Conservation (phyloP, 2,329 filamentous ascomycete species). For the Claviceps purpurea region DNA sequence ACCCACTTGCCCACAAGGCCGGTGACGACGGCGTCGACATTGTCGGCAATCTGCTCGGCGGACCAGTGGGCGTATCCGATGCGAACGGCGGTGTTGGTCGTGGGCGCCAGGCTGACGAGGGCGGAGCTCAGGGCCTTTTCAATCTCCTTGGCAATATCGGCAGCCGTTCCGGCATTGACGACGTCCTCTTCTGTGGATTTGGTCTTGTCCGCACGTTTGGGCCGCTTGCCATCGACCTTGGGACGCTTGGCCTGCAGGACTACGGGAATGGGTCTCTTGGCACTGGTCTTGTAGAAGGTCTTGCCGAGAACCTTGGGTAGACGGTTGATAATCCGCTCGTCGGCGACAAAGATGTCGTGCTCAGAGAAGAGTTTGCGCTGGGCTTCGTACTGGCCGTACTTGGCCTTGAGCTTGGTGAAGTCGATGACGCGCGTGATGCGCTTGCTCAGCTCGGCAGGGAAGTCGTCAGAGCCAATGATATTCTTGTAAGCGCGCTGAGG, state of each 20-base stretch:
- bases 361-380: slow-evolving; percentile 71
- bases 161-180: slow-evolving; percentile 38
- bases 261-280: slow-evolving; percentile 79
- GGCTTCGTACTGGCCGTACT: slow-evolving; percentile 81
- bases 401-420: slow-evolving; percentile 62
- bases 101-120: slow-evolving; percentile 65
- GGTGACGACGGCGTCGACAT: slow-evolving; percentile 59
- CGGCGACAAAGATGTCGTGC: slow-evolving; percentile 88
- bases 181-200: slow-evolving; percentile 14
- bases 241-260: slow-evolving; percentile 49
- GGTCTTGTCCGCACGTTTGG: slow-evolving; percentile 37
- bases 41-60: slow-evolving; percentile 64
- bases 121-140: slow-evolving; percentile 64
- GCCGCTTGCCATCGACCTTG: slow-evolving; percentile 45
- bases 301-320: slow-evolving; percentile 76
- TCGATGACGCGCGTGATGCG: slow-evolving; percentile 69
- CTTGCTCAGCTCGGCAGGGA: slow-evolving; percentile 51
- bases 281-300: slow-evolving; percentile 73
- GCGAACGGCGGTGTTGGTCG: slow-evolving; percentile 66
- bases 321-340: slow-evolving; percentile 66
- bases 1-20: slow-evolving; percentile 67
- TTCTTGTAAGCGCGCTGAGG: slow-evolving; percentile 84
- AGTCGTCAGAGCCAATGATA: slow-evolving; percentile 59
- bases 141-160: slow-evolving; percentile 67
- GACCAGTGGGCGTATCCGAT: slow-evolving; percentile 66